Evolutionary conservation across 1,284 basidiomycete genomes (phyloP).

Genomic region (Neolentinus lepideus): DNA sequence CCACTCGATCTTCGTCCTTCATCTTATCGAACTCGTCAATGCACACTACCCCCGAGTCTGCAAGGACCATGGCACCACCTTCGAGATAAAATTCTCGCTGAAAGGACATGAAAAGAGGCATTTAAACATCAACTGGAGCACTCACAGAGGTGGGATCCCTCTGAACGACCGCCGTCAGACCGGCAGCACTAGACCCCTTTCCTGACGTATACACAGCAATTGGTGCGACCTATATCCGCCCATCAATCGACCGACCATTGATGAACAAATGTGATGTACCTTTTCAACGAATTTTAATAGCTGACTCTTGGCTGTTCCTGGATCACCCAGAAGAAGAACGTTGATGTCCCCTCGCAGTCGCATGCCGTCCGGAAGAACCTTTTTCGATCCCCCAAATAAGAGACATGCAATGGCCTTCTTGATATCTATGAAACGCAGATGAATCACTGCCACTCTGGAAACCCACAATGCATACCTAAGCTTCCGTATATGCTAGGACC

Average conservation of each 20-base stretch:
- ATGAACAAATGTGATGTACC: conserved; percentile 33
- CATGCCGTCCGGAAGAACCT: conserved; percentile 97
- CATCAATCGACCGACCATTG: background rate
- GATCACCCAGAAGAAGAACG: conserved; percentile 92
- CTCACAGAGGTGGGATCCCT: conserved; percentile 85
- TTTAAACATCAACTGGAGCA: conserved; percentile 5
- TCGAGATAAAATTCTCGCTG: conserved; percentile 98
- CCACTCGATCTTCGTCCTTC: conserved; percentile 98
- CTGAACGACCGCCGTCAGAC: conserved; percentile 97
- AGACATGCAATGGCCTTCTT: conserved; percentile 97
- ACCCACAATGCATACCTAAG: conserved; percentile 49
- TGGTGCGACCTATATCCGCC: conserved; percentile 69
- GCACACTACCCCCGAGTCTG: conserved; percentile 97
- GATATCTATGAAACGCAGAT: conserved; percentile 58
- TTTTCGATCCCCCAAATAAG: conserved; percentile 97
- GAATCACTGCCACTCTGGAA: background rate
- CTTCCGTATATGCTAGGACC: conserved; percentile 97
- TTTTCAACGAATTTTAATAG: conserved; percentile 98
- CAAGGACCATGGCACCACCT: conserved; percentile 99
- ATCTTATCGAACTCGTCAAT: conserved; percentile 99
- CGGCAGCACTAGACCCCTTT: conserved; percentile 96
- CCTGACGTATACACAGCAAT: conserved; percentile 98
- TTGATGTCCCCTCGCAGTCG: conserved; percentile 97
- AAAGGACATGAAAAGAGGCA: background rate
- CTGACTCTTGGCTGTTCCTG: conserved; percentile 97